These are phyloP conservation scores for Salix udensis DNA, from an alignment of 345 rosid species.

Conservation along the genomic window DNA sequence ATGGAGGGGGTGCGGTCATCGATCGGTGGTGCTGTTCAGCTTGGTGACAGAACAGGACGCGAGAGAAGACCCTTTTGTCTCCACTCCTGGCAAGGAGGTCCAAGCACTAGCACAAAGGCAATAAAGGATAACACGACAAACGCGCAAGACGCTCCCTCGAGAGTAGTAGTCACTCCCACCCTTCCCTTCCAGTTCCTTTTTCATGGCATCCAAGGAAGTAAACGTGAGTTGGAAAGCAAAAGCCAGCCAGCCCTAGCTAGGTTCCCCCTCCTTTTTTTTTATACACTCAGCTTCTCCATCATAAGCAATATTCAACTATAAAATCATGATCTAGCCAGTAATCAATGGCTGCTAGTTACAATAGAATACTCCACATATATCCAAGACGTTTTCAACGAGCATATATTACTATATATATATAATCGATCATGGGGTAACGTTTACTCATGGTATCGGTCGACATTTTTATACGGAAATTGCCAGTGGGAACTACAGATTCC, in stretches of 20 bases:
- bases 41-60: conserved; percentile 41
- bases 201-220: conserved; percentile 47
- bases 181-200: conserved; percentile 37
- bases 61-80: conserved; percentile 42
- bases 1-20: background rate
- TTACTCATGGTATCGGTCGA: background rate
- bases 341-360: background rate
- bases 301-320: background rate
- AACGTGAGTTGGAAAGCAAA: conserved; percentile 46
- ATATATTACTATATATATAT: too few species aligned
- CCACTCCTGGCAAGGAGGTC: conserved; percentile 27
- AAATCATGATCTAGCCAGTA: background rate
- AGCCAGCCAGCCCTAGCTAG: background rate
- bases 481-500: background rate
- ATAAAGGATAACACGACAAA: conserved; percentile 30
- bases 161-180: conserved; percentile 19
- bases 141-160: conserved; percentile 51
- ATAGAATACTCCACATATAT: background rate
- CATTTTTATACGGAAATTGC: background rate
- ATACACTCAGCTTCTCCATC: background rate
- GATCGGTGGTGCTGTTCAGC: background rate
- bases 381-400: background rate
- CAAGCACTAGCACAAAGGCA: conserved; percentile 33
- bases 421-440: background rate
- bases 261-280: background rate